These are phyloP conservation scores for Pichia scutulata DNA, from an alignment of 805 yeast genomes.

Conservation along the genomic window DNA sequence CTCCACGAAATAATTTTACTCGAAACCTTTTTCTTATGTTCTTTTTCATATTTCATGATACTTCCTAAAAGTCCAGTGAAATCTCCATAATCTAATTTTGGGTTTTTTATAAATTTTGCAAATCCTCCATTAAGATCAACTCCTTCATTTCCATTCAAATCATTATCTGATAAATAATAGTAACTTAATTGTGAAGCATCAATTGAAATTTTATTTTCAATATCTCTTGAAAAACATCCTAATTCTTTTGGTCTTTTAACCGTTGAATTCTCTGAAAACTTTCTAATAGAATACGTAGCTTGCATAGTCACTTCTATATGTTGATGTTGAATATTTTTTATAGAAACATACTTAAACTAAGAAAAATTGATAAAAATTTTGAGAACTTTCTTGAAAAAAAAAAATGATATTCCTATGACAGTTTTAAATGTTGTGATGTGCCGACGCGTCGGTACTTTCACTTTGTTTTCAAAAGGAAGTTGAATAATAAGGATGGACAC, in stretches of 20 bases:
- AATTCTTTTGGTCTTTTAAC: slow-evolving; percentile 84
- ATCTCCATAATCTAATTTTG: slow-evolving; percentile 46
- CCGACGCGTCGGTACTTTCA: background rate
- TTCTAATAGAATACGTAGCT: slow-evolving; percentile 9
- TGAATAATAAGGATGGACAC: too few relatives aligned
- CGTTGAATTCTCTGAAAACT: slow-evolving; percentile 49
- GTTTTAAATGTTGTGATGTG: background rate
- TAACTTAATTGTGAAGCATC: slow-evolving; percentile 56
- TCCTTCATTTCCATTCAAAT: slow-evolving; percentile 42
- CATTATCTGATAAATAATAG: slow-evolving; percentile 73
- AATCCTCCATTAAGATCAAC: slow-evolving; percentile 63
- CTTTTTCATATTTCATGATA: slow-evolving; percentile 47
- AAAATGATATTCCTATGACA: background rate
- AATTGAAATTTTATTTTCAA: slow-evolving; percentile 37
- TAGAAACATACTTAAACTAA: background rate
- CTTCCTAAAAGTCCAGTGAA: slow-evolving; percentile 53
- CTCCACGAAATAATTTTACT: slow-evolving; percentile 76
- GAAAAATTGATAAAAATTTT: background rate
- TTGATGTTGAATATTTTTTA: too few relatives aligned
- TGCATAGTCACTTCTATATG: slow-evolving; percentile 36
- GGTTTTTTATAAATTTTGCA: slow-evolving; percentile 47
- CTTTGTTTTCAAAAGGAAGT: too few relatives aligned
- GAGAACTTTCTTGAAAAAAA: too few relatives aligned
- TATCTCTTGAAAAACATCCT: slow-evolving; percentile 53
- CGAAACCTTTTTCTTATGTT: slow-evolving; percentile 36